These are phyloP conservation scores for Blastocystis sp. DNA, from an alignment of 352 stramenopile genomes.

Conservation along the genomic window DNA sequence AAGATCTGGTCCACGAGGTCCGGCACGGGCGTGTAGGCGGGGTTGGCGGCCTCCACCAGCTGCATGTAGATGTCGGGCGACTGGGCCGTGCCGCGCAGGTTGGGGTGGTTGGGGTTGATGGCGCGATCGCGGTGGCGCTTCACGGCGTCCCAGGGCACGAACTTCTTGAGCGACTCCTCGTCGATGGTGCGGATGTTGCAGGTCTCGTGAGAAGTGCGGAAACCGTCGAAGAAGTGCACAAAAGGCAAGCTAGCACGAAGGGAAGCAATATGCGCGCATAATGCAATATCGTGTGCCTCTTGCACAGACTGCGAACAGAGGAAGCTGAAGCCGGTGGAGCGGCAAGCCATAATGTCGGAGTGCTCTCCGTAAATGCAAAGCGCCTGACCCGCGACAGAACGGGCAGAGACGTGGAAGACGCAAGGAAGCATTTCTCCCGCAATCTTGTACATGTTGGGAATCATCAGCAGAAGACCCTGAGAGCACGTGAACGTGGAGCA, in stretches of 20 bases:
- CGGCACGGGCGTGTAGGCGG: constrained; percentile 78
- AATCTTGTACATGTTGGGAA: constrained; percentile 90
- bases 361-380: constrained; percentile 80
- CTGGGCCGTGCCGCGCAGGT: constrained; percentile 75
- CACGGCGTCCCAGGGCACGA: constrained; percentile 78
- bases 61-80: constrained; percentile 86
- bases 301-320: constrained; percentile 81
- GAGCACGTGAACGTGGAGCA: constrained; percentile 85
- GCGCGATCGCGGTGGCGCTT: constrained; percentile 77
- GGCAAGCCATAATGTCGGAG: constrained; percentile 85
- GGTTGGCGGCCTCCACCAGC: constrained; percentile 81
- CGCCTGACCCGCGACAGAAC: constrained; percentile 75
- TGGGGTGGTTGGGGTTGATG: constrained; percentile 72
- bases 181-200: constrained; percentile 79
- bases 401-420: constrained; percentile 85
- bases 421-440: constrained; percentile 80
- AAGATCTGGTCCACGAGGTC: constrained; percentile 80
- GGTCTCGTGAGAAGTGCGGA: constrained; percentile 77
- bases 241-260: constrained; percentile 84
- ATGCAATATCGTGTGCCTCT: constrained; percentile 86
- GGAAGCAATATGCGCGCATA: constrained; percentile 84
- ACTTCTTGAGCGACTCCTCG: constrained; percentile 77
- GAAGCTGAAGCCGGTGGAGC: constrained; percentile 84
- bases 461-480: constrained; percentile 84
- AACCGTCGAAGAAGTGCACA: constrained; percentile 87